Evolutionary conservation across 78 protist species (phyloP), one percentile per base, ranked within the genome.

Genomic region (Capsaspora owczarzaki): DNA sequence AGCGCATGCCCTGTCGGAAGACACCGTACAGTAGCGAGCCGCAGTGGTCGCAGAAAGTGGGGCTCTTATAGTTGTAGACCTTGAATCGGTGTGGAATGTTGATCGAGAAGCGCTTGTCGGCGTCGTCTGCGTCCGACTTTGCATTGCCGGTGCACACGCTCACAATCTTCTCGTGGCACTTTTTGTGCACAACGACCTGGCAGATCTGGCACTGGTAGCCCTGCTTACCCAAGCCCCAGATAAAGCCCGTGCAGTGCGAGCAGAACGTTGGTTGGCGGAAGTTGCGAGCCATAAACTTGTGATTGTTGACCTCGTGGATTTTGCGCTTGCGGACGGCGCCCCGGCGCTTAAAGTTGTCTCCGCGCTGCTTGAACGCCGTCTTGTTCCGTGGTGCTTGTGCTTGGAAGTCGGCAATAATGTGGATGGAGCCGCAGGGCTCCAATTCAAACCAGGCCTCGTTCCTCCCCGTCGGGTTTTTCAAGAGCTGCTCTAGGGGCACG

Each of bases 41-140:
- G 77, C 87, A 84, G 82, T 84, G 87, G 72, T 72, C 79, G 77
- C 87, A 84, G 71, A 84, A 84, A 29, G 87, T 78, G 4, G 82
- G 87, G 27, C 41, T 42, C 74, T 51, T 42, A 68, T 84, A 84
- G 22, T 81, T 84, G 43, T 76, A 4, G 56, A 53, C 71, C 70
- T 74, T 76, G 82, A 84, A 84, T 29, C 79, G 69, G 77, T 84
- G 87, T 2, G 82, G 83, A 16, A 43, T n/a, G 47, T 84, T 79
- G 60, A 71, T 4, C 61, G 29, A 10, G 60, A 71, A 71, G 51
- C 77, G 77, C 33, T n/a, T n/a, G n/a, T n/a, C n/a, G n/a, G n/a
- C n/a, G n/a, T n/a, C 41, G 41, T 8, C 72, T 25, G 6, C 72
- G 19, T 14, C 23, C 38, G 27, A 2, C 72, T 63, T 63, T 41